Evolutionary conservation across 2,329 filamentous ascomycete genomes (phyloP), one percentile per base, ranked within the genome.

Genomic region (Alternaria ventricosa): DNA sequence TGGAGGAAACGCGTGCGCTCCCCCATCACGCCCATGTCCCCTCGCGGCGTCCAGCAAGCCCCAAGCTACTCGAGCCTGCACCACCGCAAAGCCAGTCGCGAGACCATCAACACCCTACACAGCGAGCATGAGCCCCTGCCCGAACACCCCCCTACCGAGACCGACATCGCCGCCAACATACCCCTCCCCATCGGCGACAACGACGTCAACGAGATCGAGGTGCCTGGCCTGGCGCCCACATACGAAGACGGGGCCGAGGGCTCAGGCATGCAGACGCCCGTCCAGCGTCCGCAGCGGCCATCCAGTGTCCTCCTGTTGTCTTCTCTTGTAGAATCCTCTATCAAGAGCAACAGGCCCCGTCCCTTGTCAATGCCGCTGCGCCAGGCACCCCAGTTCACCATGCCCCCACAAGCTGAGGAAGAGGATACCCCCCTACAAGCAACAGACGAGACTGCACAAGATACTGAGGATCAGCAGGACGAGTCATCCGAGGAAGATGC

Each of bases 1-100:
- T 99, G 96, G 96, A 93, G 96, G 82, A 97, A 97, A 82, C 88
- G 91, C 66, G 86, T 92, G 71, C 88, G 92, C 11, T 70, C 76
- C 3, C 74, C 77, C 27, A 65, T 68, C 3, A 68, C 71, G n/a
- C 74, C 77, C 2, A 66, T 75, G 6, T 68, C 70, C 4, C 71
- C 75, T 10, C 69, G 72, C 25, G 70, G 70, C 33, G 64, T 77
- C 13, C 73, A 71, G 23, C 70, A 66, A 23, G 66, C 72, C 46
- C 69, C 75, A 22, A 77, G 76, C 64, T 72, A 73, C 53, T 65
- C 70, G 15, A 78, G 75, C 60, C 71, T 78, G 3, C 73, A 75
- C 55, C 69, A 71, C 49, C 73, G 75, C 13, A 68, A 69, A 30
- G 57, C 70, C 12, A 78, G 77, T 65, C 70, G 75, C 61, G 75